phyloP scores from a whole-genome alignment of 495 filamentous ascomycete genomes.

The Penicillium desertorum region DNA sequence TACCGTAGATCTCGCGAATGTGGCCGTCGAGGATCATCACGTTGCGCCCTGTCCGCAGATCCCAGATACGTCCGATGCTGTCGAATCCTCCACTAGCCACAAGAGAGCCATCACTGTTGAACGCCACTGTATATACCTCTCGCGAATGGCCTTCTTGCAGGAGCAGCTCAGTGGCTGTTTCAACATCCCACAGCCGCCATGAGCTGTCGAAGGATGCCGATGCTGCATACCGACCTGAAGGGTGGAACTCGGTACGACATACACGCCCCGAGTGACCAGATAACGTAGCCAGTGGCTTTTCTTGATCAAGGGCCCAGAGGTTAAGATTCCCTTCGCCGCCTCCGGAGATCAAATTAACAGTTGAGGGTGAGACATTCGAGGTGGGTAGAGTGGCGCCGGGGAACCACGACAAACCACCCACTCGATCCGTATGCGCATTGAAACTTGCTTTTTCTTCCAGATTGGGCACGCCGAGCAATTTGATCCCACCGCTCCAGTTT shows the following conservation, averaged over 20 bases:
- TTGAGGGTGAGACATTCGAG: slow-evolving; percentile 64
- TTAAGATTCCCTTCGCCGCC: slow-evolving; percentile 88
- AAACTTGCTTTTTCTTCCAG: slow-evolving; percentile 71
- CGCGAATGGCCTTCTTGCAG: slow-evolving; percentile 93
- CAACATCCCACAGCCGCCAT: slow-evolving; percentile 95
- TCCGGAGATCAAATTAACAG: slow-evolving; percentile 85
- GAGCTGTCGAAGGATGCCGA: slow-evolving; percentile 96
- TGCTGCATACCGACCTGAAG: slow-evolving; percentile 84
- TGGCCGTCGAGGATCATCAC: slow-evolving; percentile 96
- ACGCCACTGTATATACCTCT: slow-evolving; percentile 84
- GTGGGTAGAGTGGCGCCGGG: slow-evolving; percentile 75
- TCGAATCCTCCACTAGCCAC: slow-evolving; percentile 88
- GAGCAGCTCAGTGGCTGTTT: slow-evolving; percentile 76
- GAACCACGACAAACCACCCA: slow-evolving; percentile 89
- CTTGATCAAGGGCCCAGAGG: slow-evolving; percentile 83
- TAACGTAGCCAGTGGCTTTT: slow-evolving; percentile 80
- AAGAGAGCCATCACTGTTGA: slow-evolving; percentile 87
- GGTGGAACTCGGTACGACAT: slow-evolving; percentile 90
- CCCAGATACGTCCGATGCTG: slow-evolving; percentile 94
- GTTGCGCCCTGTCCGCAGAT: slow-evolving; percentile 87
- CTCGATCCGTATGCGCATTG: slow-evolving; percentile 79
- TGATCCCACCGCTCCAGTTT: slow-evolving; percentile 87
- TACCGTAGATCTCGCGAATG: slow-evolving; percentile 85
- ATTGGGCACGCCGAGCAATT: slow-evolving; percentile 78
- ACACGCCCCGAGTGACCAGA: slow-evolving; percentile 85